Evolutionary conservation across 1,139 yeast species (phyloP), one percentile per base, ranked within the genome.

Genomic region (Pneumocystis wakefieldiae): DNA sequence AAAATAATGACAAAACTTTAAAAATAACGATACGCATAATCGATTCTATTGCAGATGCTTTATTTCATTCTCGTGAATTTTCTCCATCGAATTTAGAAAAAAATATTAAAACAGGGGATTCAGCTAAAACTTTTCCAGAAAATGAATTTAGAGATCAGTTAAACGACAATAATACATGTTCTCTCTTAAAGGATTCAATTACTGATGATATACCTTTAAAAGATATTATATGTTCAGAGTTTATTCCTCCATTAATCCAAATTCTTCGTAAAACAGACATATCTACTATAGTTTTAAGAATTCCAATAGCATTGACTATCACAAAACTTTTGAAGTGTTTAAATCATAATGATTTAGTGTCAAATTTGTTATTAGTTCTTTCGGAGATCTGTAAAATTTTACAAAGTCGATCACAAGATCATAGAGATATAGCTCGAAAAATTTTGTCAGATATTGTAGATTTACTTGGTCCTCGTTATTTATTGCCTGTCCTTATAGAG

Each of bases 381-480:
- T 88, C 96, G 0, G 83, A 85, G 67, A 80, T 90, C 28, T 90
- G 96, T 73, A 97, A 92, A 73, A 86, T 89, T 59, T 78, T 92
- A 73, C 81, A 97, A 68, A 84, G 95, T 37, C 83, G 90, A 71
- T 83, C 92, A 2, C 96, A 89, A 73, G 96, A 87, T 66, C 77
- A 91, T 63, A 83, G 99, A 76, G 97, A 92, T 71, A 84, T 89
- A 12, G 84, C 89, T 12, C 82, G 99, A 71, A 85, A 84, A 67
- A 83, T 87, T 29, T 76, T 92, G 63, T 84, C 90, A 36, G 81
- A 81, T 68, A 83, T 90, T 65, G 78, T 87, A 1, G 69, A 74
- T 1, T 77, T 81, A 37, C 77, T 92, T 58, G 97, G 97, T 0
- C 79, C 96, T 0, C 75, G 76, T 57, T 91, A 90, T 72, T 77